These are phyloP conservation scores for Aquilaria malaccensis DNA, from an alignment of 345 rosid species.

Conservation along the genomic window DNA sequence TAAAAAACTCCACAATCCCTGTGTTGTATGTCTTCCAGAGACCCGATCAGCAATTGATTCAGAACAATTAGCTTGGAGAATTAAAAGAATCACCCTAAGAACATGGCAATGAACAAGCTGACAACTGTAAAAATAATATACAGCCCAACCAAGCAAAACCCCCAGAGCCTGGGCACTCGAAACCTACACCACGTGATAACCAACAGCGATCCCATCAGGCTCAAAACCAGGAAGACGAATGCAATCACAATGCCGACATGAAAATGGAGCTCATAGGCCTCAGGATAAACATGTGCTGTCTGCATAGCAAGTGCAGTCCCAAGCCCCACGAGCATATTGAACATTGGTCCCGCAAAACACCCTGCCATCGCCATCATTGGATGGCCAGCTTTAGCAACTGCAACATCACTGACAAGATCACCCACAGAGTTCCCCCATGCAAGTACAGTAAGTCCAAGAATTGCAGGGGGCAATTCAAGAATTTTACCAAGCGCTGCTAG, in stretches of 20 bases:
- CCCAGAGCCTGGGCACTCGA: constrained; percentile 89
- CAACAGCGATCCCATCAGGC: constrained; percentile 87
- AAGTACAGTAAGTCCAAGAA: constrained; percentile 88
- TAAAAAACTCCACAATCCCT: constrained; percentile 14
- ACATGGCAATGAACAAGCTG: constrained; percentile 56
- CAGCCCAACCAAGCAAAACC: constrained; percentile 86
- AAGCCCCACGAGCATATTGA: constrained; percentile 96
- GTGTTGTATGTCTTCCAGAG: background rate
- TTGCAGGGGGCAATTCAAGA: constrained; percentile 71
- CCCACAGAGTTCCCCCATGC: constrained; percentile 99
- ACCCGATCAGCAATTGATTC: background rate
- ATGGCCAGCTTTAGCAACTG: constrained; percentile 94
- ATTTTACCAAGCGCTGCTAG: constrained; percentile 70
- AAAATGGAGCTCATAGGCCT: constrained; percentile 71
- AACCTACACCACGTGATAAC: constrained; percentile 94
- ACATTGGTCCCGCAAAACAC: constrained; percentile 97
- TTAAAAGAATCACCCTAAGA: constrained; percentile 34
- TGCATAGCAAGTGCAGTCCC: constrained; percentile 76
- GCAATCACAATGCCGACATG: constrained; percentile 80
- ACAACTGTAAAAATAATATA: constrained; percentile 61
- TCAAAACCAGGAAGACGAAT: constrained; percentile 80
- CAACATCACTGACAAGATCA: constrained; percentile 94
- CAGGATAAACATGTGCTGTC: constrained; percentile 66
- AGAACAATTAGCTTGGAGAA: background rate
- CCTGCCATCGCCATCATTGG: constrained; percentile 99